A percentile compares a stretch with the other conserved stretches of the same genome.
Evolutionary conservation across 2,329 filamentous ascomycete genomes (phyloP).

Genomic region (Neofusicoccum cordaticola): DNA sequence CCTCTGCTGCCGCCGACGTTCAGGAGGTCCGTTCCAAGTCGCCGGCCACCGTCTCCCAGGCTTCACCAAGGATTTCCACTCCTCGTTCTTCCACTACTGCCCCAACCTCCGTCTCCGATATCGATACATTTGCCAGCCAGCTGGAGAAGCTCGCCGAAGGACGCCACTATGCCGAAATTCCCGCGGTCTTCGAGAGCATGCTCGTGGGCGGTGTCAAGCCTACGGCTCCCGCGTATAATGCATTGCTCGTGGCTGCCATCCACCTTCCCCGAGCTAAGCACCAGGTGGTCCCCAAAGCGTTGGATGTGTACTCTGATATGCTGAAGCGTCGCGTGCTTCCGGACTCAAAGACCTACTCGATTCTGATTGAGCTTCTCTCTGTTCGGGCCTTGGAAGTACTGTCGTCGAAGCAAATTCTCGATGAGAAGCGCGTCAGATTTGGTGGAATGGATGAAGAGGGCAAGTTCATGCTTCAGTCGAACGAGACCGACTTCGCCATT

Average conservation of each 20-base stretch:
- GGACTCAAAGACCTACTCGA: constrained; percentile 82
- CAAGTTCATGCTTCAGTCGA: constrained; percentile 84
- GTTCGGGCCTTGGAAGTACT: constrained; percentile 76
- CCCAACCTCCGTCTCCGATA: constrained; percentile 60
- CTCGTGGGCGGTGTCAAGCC: constrained; percentile 78
- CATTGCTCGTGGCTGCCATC: constrained; percentile 79
- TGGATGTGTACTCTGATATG: constrained; percentile 97
- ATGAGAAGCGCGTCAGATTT: constrained; percentile 79
- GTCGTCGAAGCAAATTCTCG: constrained; percentile 67
- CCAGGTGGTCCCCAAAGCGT: constrained; percentile 82
- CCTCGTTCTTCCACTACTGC: constrained; percentile 41
- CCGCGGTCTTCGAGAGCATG: constrained; percentile 86
- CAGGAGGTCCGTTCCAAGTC: constrained; percentile 32
- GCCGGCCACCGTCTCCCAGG: constrained; percentile 30
- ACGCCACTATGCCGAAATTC: constrained; percentile 81
- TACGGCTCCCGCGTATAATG: constrained; percentile 85
- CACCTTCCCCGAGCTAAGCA: constrained; percentile 74
- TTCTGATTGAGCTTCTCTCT: constrained; percentile 78
- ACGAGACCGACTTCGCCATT: constrained; percentile 82
- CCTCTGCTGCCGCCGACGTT: constrained; percentile 30
- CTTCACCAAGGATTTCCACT: constrained; percentile 27
- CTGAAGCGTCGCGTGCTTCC: constrained; percentile 78
- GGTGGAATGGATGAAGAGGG: constrained; percentile 80
- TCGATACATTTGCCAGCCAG: constrained; percentile 73
- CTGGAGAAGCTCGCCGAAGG: constrained; percentile 70